A percentile compares a stretch with the other conserved stretches of the same genome.
phyloP scores from a whole-genome alignment of 2,329 filamentous ascomycete genomes.

The Colletotrichum destructivum region DNA sequence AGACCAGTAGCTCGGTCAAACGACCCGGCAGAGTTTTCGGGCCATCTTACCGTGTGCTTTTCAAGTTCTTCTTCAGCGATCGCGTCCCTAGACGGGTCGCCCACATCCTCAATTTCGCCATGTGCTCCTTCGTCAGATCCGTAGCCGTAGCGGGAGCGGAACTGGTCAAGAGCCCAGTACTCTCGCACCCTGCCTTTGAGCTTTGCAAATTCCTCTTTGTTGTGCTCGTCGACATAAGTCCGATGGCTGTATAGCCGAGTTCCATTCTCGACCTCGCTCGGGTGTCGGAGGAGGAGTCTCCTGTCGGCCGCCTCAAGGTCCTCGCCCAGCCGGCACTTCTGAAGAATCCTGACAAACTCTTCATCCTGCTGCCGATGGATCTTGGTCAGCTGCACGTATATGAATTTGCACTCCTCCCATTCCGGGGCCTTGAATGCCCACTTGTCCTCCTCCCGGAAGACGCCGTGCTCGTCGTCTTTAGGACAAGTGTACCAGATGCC shows the following conservation, averaged over 20 bases:
- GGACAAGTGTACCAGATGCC: slow-evolving; percentile 64
- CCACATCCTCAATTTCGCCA: no score
- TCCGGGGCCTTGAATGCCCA: slow-evolving; percentile 72
- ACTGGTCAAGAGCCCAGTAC: background rate
- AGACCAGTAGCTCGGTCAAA: no score
- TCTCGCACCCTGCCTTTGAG: background rate
- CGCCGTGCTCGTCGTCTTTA: slow-evolving; percentile 48
- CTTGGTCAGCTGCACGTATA: slow-evolving; percentile 65
- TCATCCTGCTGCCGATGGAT: slow-evolving; percentile 72
- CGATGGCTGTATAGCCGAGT: background rate
- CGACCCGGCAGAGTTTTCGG: no score
- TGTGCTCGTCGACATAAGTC: background rate
- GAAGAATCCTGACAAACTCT: slow-evolving; percentile 68
- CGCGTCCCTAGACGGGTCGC: no score
- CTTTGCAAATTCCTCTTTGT: background rate
- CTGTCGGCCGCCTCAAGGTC: slow-evolving; percentile 55
- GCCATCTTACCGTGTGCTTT: no score
- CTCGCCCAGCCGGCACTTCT: slow-evolving; percentile 67
- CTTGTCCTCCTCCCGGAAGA: slow-evolving; percentile 64
- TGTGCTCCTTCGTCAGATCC: background rate
- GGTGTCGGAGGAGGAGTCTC: slow-evolving; percentile 61
- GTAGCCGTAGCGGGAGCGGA: background rate
- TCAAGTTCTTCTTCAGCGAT: no score
- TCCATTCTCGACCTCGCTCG: slow-evolving; percentile 49
- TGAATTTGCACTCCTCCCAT: slow-evolving; percentile 70